Base-by-base conservation (phyloP, 1,139 yeast genomes). In the Geotrichum aggregatum region DNA sequence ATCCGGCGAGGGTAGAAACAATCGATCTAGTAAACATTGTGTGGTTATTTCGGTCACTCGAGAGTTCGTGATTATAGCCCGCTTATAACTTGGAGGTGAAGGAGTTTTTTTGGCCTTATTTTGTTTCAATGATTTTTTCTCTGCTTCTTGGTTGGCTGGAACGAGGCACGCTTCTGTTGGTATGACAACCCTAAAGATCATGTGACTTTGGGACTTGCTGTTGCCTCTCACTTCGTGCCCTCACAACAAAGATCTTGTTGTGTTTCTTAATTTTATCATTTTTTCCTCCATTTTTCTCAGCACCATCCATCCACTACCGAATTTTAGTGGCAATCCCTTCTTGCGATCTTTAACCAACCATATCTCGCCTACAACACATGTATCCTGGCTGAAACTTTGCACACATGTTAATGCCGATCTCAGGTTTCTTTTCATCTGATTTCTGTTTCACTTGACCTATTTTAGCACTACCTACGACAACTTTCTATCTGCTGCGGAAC, bases 401-500 rank as follows among this genome's bases (percentile, higher is more conserved):
- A 53, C 51, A 56, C 52, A 47, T 49, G 49, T 44, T 49, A 39
- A 42, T 33, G 40, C 2, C 26, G 45, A 26, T 10, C 7, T 14
- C 34, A 47, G 54, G 55, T 56, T 52, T 52, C 35, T 35, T 50
- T 55, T 57, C 58, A 59, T 59, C 54, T 50, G 42, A 51, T 2
- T 57, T 39, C 18, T 28, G 39, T n/a, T 42, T 45, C 31, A 35
- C 52, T 47, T 45, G 51, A 47, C 36, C 36, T 43, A 41, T 19
- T 41, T 34, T 7, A 22, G 22, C 48, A 33, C 35, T 28, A 18
- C 26, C 46, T 40, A 45, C 49, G 38, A 45, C 49, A 31, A 36
- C 33, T 22, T 36, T 36, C 30, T 21, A 22, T 18, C 30, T 13
- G 19, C 35, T 14, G 39, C 46, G 30, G 24, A n/a, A 4, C 24